Base-by-base conservation (phyloP, 148 eudicot species). In the Spergularia marina region DNA sequence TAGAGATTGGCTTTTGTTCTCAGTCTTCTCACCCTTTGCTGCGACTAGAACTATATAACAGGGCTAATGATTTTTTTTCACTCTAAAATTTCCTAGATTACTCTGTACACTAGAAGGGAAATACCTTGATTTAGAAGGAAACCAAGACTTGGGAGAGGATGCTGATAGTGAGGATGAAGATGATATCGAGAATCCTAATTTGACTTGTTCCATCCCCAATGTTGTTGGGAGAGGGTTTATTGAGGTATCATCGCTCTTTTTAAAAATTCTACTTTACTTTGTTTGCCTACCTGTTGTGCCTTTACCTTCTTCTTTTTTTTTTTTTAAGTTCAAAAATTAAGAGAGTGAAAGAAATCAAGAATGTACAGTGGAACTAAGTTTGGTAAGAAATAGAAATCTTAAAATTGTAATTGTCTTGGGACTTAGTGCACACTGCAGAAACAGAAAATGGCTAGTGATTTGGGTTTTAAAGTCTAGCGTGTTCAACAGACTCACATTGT, bases 21-120 rank as follows among this genome's bases (percentile, higher is more conserved):
- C 14, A 60, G 16, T 51, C 14, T 36, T 61, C 65, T 10, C 14
- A 60, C 14, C 57, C 15, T 36, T 61, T 59, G 71, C 57, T 41
- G 74, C 53, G 63, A 52, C 65, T 54, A 69, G 41, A n/a, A 25
- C 71, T 49, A 67, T 77, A 20, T 17, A 47, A 34, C 55, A 57
- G 34, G 18, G 40, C 47, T 67, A 39, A 73, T 52, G 58, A 7
- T 2, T 59, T 66, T 20, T 20, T 18, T 15, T 44, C 39, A 8
- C n/a, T 14, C 58, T 10, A 0, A 4, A 17, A 16, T 73, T 55
- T 78, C 76, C 64, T 85, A 93, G 98, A 80, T 77, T 93, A 70
- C 86, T 88, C 47, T 93, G 98, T 80, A 89, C 94, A 39, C 64
- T 91, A 40, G 98, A 93, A 71, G 98, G 98, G 65, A 86, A 86